Percentiles rank a stretch among this genome's conserved stretches.
Conservation (phyloP, 805 yeast genomes). For the Saccharomycopsis sp. region DNA sequence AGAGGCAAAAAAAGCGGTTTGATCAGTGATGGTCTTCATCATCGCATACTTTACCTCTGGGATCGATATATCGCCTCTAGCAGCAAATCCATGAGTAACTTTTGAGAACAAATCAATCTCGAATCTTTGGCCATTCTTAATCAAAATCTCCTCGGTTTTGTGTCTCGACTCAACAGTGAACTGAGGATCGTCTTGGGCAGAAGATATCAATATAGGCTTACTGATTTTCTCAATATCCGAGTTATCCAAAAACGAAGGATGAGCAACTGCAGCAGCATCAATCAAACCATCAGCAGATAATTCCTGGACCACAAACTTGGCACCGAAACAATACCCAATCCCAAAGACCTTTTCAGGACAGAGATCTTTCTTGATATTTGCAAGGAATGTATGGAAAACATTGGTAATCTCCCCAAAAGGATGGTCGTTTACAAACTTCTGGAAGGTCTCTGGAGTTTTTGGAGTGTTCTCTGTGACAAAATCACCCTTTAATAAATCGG, state of each 20-base stretch:
- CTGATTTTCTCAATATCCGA: constrained; percentile 60
- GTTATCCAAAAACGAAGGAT: constrained; percentile 66
- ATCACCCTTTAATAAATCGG: constrained; percentile 65
- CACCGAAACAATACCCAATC: constrained; percentile 85
- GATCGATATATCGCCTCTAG: constrained; percentile 60
- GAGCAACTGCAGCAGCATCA: constrained; percentile 70
- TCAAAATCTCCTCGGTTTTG: constrained; percentile 52
- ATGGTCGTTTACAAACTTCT: constrained; percentile 33
- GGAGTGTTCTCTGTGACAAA: constrained; percentile 34
- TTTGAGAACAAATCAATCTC: constrained; percentile 58
- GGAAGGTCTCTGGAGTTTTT: constrained; percentile 21
- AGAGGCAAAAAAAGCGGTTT: background rate
- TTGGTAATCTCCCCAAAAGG: constrained; percentile 40
- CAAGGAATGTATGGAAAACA: constrained; percentile 44
- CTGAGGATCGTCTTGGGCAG: constrained; percentile 63
- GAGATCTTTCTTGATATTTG: constrained; percentile 36
- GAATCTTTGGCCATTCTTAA: constrained; percentile 47
- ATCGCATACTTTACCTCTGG: constrained; percentile 54
- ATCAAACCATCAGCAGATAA: constrained; percentile 32
- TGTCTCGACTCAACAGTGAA: constrained; percentile 62
- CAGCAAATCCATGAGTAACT: constrained; percentile 71
- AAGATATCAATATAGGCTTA: constrained; percentile 61
- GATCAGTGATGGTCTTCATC: constrained; percentile 7
- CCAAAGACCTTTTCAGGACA: constrained; percentile 39
- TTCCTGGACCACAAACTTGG: constrained; percentile 48